phyloP scores from a whole-genome alignment of 257 asterid species.

The Solanum chiquidenum region DNA sequence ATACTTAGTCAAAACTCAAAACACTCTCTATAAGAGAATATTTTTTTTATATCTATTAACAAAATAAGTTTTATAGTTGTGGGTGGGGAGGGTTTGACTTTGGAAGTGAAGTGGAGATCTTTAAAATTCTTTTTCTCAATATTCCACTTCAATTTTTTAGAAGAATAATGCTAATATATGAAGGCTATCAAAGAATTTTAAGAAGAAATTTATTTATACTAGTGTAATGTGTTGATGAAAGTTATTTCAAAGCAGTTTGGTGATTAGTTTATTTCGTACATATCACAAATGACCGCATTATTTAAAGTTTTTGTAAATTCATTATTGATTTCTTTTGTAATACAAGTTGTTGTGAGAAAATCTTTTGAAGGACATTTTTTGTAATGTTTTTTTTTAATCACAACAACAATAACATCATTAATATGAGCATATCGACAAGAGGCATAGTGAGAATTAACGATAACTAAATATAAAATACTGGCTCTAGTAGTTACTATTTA shows the following conservation, averaged over 20 bases:
- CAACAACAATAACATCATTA: neutral
- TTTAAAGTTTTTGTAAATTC: neutral
- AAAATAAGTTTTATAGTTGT: neutral
- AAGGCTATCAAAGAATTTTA: neutral
- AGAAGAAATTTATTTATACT: neutral
- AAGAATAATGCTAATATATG: neutral
- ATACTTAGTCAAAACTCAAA: neutral
- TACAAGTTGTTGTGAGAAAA: neutral
- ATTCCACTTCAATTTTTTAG: neutral
- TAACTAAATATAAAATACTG: neutral
- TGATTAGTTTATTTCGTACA: neutral
- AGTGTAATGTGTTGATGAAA: neutral
- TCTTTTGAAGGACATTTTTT: neutral
- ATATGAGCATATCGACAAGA: neutral
- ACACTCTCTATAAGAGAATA: neutral
- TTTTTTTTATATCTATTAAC: neutral
- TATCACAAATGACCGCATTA: neutral
- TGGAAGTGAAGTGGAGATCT: neutral
- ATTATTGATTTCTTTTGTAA: neutral
- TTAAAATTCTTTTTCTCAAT: neutral
- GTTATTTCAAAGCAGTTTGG: neutral
- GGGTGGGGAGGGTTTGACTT: neutral
- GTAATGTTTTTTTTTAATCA: neutral
- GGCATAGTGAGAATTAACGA: neutral
- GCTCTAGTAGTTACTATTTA: neutral